Percentiles rank a stretch among this genome's conserved stretches.
These are phyloP conservation scores for Xerocomellus chrysenteron DNA, from an alignment of 768 basidiomycete species.

Conservation along the genomic window DNA sequence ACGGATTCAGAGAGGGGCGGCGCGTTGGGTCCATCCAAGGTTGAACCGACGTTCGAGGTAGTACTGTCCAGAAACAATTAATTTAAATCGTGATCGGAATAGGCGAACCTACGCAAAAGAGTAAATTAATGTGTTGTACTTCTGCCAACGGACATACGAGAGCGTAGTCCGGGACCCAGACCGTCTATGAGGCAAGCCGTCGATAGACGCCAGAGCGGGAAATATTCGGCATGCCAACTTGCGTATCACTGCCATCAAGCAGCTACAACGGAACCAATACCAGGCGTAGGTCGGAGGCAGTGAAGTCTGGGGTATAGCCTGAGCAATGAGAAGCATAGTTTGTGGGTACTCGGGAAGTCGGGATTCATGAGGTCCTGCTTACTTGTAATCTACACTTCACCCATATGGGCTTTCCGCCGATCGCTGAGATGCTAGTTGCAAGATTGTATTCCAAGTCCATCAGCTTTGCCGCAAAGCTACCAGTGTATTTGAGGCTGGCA, in stretches of 20 bases:
- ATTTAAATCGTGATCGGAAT: background rate
- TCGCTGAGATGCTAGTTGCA: background rate
- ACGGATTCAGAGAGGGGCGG: conserved; percentile 57
- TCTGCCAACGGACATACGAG: conserved; percentile 59
- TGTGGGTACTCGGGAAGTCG: background rate
- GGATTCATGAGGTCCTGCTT: background rate
- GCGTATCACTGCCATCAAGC: conserved; percentile 53
- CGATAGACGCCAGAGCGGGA: conserved; percentile 32
- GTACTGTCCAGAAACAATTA: conserved; percentile 18
- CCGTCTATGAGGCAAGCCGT: too few species aligned
- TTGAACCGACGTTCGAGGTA: conserved; percentile 29
- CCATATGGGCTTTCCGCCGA: background rate
- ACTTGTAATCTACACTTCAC: background rate
- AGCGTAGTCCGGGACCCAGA: conserved; percentile 13
- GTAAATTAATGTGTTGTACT: conserved; percentile 62
- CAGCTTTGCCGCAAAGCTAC: too few species aligned
- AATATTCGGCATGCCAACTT: conserved; percentile 50
- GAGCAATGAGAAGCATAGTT: background rate
- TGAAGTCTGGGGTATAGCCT: background rate
- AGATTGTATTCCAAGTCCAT: background rate
- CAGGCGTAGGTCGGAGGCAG: background rate
- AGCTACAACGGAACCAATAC: conserved; percentile 28
- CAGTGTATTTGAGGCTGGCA: too few species aligned
- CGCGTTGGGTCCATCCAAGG: conserved; percentile 40
- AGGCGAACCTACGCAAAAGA: conserved; percentile 43